Percentiles rank a stretch among this genome's conserved stretches.
Conservation (phyloP, 306 rosid genomes). For the Canavalia gladiata region DNA sequence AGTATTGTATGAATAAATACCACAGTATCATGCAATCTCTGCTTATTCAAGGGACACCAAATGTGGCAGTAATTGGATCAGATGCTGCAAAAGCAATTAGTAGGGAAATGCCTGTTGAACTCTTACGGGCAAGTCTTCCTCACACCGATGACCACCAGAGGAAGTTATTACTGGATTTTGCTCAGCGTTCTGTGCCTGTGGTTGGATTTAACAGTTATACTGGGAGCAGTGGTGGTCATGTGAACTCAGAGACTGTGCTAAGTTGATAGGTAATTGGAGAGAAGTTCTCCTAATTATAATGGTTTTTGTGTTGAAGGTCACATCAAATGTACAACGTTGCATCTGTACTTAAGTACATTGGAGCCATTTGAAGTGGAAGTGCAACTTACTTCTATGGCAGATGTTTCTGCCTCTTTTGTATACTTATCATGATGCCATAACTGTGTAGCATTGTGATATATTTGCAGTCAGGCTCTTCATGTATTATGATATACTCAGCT, state of each 20-base stretch:
- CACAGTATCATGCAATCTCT: slow-evolving; percentile 59
- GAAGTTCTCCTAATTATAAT: slow-evolving; percentile 33
- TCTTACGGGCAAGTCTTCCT: slow-evolving; percentile 69
- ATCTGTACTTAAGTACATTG: slow-evolving; percentile 34
- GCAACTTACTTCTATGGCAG: slow-evolving; percentile 47
- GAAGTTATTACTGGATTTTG: slow-evolving; percentile 60
- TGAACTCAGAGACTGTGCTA: slow-evolving; percentile 85
- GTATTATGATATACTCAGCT: slow-evolving; percentile 48
- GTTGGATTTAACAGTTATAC: slow-evolving; percentile 60
- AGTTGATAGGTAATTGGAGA: slow-evolving; percentile 54
- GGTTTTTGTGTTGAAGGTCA: slow-evolving; percentile 37
- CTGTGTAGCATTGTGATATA: slow-evolving; percentile 55
- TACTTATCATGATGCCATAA: slow-evolving; percentile 43
- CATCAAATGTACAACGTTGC: slow-evolving; percentile 35
- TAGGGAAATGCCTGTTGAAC: slow-evolving; percentile 69
- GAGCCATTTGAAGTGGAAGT: slow-evolving; percentile 48
- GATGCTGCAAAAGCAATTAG: slow-evolving; percentile 58
- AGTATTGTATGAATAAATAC: slow-evolving; percentile 66
- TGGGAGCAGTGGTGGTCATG: slow-evolving; percentile 66
- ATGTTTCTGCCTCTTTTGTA: slow-evolving; percentile 40
- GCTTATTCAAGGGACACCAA: slow-evolving; percentile 48
- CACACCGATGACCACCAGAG: slow-evolving; percentile 64
- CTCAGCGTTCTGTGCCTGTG: slow-evolving; percentile 59
- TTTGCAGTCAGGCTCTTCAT: slow-evolving; percentile 57
- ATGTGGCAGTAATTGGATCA: slow-evolving; percentile 52